Evolutionary conservation across 495 filamentous ascomycete species (phyloP), one percentile per base, ranked within the genome.

Genomic region (Penicillium lividum): DNA sequence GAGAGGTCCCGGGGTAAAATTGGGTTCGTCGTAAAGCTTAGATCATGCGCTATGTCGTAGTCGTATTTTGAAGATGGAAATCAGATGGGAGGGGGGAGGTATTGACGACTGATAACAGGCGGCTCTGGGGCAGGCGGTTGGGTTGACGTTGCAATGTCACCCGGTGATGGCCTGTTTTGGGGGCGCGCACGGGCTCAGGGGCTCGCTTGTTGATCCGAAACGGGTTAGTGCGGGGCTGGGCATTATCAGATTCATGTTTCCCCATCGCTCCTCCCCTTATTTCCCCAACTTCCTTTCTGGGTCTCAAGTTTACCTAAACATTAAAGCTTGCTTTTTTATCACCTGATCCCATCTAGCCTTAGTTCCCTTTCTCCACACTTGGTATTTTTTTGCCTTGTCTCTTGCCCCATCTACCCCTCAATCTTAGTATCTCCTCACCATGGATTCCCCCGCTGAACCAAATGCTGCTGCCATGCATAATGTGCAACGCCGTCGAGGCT

Each of bases 61-160:
- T 68, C 70, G 73, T 82, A 82, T 67, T 83, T 85, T 85, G 68
- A 59, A 68, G 80, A 83, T 82, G 75, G 54, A 77, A 75, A 71
- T 68, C 1, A 63, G 76, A 74, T 64, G 72, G 73, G 63, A 69
- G 57, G 72, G 68, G 81, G 70, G 69, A 70, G 76, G 78, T 80
- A 87, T 82, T 77, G 84, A 86, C 84, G 78, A 66, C 63, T 64
- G 66, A 81, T 84, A 73, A 78, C 61, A 62, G 52, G 69, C 58
- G 62, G 61, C 57, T 64, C 65, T 66, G 60, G 72, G 60, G 71
- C 73, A 65, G 67, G 72, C 71, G 65, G 84, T 80, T 85, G 84
- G 78, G 80, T 82, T 87, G 85, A 85, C 84, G 86, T 87, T 86
- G 82, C 62, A 69, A 70, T 75, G 68, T 77, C 67, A 70, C 70